Conservation (phyloP, 192 early-diverging fungal species). For the Linnemannia exigua region DNA sequence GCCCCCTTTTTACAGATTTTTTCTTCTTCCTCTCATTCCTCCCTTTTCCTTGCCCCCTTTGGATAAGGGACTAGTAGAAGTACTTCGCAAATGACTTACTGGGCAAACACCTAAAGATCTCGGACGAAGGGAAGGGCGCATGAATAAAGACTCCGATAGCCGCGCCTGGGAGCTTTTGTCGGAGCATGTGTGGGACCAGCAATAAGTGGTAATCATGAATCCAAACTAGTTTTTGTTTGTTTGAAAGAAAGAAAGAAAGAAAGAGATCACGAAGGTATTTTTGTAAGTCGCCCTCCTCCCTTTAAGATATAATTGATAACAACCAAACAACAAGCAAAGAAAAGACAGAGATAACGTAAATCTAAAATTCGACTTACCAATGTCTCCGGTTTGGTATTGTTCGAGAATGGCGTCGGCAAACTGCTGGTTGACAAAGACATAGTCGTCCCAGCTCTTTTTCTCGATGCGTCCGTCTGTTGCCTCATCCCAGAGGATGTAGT, state of each 20-base stretch:
- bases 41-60: not conserved
- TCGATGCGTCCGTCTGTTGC: constrained; percentile 77
- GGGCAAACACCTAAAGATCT: constrained; percentile 95
- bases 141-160: constrained; percentile 96
- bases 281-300: not conserved
- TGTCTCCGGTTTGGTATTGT: constrained; percentile 82
- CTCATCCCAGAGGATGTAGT: constrained; percentile 93
- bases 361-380: constrained; percentile 63
- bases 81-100: constrained; percentile 55
- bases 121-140: constrained; percentile 96
- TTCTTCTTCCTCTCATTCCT: not conserved
- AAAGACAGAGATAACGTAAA: not conserved
- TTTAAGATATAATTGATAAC: not conserved
- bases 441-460: constrained; percentile 81
- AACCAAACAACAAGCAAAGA: not conserved
- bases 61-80: not conserved
- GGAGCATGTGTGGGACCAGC: constrained; percentile 90
- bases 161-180: constrained; percentile 83
- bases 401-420: constrained; percentile 81
- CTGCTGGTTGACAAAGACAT: constrained; percentile 82
- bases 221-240: constrained; percentile 87
- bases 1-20: not conserved
- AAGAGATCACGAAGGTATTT: not conserved
- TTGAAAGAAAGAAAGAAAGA: constrained; percentile 59
- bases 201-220: constrained; percentile 98